Evolutionary conservation across 148 eudicot genomes (phyloP).

Genomic region (Heliosperma pusillum): DNA sequence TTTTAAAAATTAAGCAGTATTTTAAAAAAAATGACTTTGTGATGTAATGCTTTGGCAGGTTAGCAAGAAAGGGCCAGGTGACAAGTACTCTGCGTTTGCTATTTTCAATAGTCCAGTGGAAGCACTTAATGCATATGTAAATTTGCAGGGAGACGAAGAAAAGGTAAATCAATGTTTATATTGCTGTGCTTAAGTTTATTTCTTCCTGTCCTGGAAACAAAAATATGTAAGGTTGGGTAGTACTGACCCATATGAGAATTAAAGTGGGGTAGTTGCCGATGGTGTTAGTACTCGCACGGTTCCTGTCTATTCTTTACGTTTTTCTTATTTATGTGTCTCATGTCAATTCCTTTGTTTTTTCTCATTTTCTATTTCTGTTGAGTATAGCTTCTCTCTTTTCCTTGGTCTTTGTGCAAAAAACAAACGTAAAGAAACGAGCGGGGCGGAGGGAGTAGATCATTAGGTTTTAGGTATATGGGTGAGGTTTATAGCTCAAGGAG

Average conservation of each 20-base stretch:
- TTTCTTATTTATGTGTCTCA: too few species aligned
- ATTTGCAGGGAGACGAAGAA: conserved; percentile 42
- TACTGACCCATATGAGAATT: neutral
- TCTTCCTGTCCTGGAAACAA: neutral
- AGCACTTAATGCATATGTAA: conserved; percentile 55
- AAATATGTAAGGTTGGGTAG: neutral
- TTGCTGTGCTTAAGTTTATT: neutral
- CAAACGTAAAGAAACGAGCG: too few species aligned
- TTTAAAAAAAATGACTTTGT: neutral
- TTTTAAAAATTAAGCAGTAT: too few species aligned
- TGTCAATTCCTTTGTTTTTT: too few species aligned
- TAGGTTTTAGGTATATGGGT: neutral
- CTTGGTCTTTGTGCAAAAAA: too few species aligned
- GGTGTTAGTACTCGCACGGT: too few species aligned
- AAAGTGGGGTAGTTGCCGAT: too few species aligned
- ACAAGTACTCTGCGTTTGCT: conserved; percentile 52
- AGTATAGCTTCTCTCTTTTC: too few species aligned
- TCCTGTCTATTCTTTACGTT: too few species aligned
- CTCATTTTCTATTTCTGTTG: too few species aligned
- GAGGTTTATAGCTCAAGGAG: neutral
- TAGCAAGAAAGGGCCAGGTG: conserved; percentile 40
- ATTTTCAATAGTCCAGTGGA: conserved; percentile 46
- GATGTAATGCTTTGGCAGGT: conserved; percentile 33
- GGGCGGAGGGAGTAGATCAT: too few species aligned
- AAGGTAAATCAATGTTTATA: conserved; percentile 33